Base-by-base conservation (phyloP, 345 rosid species). In the Turritis glabra region DNA sequence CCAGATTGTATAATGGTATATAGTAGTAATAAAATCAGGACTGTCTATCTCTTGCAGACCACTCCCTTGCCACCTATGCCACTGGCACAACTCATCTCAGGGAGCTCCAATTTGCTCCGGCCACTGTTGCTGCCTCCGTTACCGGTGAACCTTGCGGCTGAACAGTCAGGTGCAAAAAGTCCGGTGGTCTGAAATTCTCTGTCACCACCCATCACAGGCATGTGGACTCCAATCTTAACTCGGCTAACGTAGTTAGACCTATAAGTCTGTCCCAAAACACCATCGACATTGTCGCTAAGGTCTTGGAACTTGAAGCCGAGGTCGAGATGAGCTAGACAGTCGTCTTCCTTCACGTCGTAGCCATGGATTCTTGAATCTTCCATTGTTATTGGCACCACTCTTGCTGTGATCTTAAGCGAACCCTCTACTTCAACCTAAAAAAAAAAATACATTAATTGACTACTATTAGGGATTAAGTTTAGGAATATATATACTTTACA, bases 201-300 rank as follows among this genome's bases (percentile, higher is more conserved):
- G 51, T 86, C 84, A 5, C 95, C 85, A 55, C 95, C 91, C 55
- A 86, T 76, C 17, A 91, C 84, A 6, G 95, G 85, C 95, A 87
- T 91, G 27, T 43, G 75, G 8, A 79, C 87, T 17, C 88, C 88
- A 43, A 89, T 79, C 75, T 87, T 85, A 22, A 83, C 90, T 40
- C 74, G 69, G 46, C 89, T 89, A 25, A 83, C 81, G 40, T 91
- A 87, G 41, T 71, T 77, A 17, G 77, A 38, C 54, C 75, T 75
- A 32, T 89, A 91, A 14, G 95, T 87, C 53, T 86, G 89, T 10
- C 94, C 90, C 65, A 87, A 47, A 32, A 89, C 84, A 47, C 94
- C 90, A 53, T 78, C 82, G 2, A 85, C 89, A 11, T 83, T 50
- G 12, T 81, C 86, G 32, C 81, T 84, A 26, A 89, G 37, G 9